Conservation (phyloP, 2,329 filamentous ascomycete genomes). For the Alternaria metachromatica region DNA sequence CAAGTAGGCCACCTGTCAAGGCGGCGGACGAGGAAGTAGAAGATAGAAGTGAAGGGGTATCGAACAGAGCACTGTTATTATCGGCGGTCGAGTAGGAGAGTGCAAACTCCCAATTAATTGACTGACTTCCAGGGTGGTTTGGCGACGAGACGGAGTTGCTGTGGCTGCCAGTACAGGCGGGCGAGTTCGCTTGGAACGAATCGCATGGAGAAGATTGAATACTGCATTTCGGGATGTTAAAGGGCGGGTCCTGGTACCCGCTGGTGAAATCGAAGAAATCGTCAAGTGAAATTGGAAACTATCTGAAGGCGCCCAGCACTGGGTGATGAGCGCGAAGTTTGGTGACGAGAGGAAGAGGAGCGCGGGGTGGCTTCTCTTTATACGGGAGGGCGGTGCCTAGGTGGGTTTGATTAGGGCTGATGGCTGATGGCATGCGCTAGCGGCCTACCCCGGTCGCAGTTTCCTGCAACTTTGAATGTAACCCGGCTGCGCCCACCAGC, state of each 20-base stretch:
- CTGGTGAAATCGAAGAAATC: constrained; percentile 45
- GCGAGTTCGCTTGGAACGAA: constrained; percentile 25
- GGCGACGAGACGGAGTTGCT: constrained; percentile 23
- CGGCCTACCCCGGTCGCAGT: constrained; percentile 15
- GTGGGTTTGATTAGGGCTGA: neutral
- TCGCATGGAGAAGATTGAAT: constrained; percentile 28
- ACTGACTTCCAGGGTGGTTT: constrained; percentile 34
- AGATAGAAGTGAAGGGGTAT: constrained; percentile 27
- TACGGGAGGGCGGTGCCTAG: constrained; percentile 11
- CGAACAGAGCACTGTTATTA: constrained; percentile 23
- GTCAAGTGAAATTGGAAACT: constrained; percentile 47
- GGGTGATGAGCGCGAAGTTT: constrained; percentile 43
- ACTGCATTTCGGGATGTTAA: constrained; percentile 43
- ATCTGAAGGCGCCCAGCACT: constrained; percentile 42
- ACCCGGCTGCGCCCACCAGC: constrained; percentile 4
- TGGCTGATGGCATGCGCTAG: constrained; percentile 10
- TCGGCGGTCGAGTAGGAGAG: constrained; percentile 35
- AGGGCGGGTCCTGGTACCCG: constrained; percentile 44
- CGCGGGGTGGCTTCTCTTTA: constrained; percentile 29
- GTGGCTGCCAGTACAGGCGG: constrained; percentile 37
- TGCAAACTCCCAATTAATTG: constrained; percentile 38
- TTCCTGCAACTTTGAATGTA: constrained; percentile 25
- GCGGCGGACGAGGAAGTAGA: constrained; percentile 31
- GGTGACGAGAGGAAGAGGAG: constrained; percentile 28
- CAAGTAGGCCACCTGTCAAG: constrained; percentile 24